Evolutionary conservation across 1,284 basidiomycete species (phyloP).

Genomic region (Blastosporella zonata): DNA sequence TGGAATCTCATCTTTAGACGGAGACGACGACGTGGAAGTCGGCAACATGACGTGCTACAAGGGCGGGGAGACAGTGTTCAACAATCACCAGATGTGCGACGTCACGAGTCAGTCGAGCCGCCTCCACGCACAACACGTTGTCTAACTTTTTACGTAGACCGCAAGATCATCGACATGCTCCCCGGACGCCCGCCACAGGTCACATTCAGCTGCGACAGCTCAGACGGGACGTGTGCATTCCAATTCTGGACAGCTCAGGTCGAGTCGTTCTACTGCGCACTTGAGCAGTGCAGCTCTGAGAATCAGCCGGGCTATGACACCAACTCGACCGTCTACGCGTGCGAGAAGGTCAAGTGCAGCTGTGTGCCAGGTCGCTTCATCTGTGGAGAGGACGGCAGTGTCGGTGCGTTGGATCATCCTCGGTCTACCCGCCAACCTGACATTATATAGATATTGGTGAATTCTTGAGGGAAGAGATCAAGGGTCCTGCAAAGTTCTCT

Average conservation of each 20-base stretch:
- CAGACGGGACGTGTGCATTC: conserved; percentile 74
- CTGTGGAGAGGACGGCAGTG: conserved; percentile 93
- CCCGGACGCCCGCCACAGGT: conserved; percentile 89
- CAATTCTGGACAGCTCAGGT: conserved; percentile 96
- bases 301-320: conserved; percentile 53
- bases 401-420: conserved; percentile 68
- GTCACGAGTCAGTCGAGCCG: conserved; percentile 84
- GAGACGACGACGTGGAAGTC: conserved; percentile 39
- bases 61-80: conserved; percentile 87
- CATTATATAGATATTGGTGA: conserved; percentile 80
- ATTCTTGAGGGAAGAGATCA: conserved; percentile 87
- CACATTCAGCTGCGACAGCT: conserved; percentile 83
- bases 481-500: conserved; percentile 86
- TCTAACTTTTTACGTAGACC: conserved; percentile 47
- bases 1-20: conserved; percentile 30
- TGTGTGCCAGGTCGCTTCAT: conserved; percentile 93
- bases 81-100: conserved; percentile 96
- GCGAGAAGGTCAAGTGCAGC: conserved; percentile 82
- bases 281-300: conserved; percentile 65
- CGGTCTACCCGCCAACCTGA: neutral
- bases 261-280: conserved; percentile 94
- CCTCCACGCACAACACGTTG: neutral
- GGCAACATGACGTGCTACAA: conserved; percentile 92
- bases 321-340: conserved; percentile 77
- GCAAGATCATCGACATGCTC: conserved; percentile 87